A percentile compares a stretch with the other conserved stretches of the same genome.
These are phyloP conservation scores for Fomitopsis palustris DNA, from an alignment of 1,284 basidiomycete species.

Conservation along the genomic window DNA sequence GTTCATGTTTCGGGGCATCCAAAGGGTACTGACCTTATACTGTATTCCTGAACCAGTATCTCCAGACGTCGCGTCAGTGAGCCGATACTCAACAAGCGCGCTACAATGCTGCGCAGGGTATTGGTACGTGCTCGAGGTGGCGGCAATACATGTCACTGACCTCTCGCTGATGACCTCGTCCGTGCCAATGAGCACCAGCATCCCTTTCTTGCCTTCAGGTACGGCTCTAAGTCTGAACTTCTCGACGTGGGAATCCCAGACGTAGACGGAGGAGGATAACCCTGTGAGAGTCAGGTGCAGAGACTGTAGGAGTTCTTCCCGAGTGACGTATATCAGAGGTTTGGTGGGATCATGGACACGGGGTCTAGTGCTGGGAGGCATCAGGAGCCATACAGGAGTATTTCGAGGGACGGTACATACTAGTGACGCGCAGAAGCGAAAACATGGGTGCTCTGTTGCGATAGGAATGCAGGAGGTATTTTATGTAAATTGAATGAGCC, in stretches of 20 bases:
- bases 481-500: constrained; percentile 27
- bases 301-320: constrained; percentile 44
- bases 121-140: background rate
- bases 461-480: constrained; percentile 51
- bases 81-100: constrained; percentile 61
- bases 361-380: constrained; percentile 34
- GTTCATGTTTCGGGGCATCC: constrained; percentile 20
- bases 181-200: constrained; percentile 48
- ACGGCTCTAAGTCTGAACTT: constrained; percentile 41
- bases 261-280: constrained; percentile 58
- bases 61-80: constrained; percentile 64
- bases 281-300: constrained; percentile 58
- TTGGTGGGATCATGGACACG: constrained; percentile 34
- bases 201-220: constrained; percentile 25
- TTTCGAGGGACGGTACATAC: constrained; percentile 36
- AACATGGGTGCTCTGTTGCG: constrained; percentile 52
- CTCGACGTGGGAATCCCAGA: constrained; percentile 53
- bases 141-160: constrained; percentile 28
- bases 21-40: constrained; percentile 38
- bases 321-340: constrained; percentile 39
- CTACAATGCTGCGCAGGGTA: constrained; percentile 42
- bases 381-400: background rate
- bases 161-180: constrained; percentile 53
- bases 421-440: constrained; percentile 52
- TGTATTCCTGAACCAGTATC: constrained; percentile 38